Percentiles rank a stretch among this genome's conserved stretches.
Conservation (phyloP, 169 alveolate species). For the Cystoisospora suis region DNA sequence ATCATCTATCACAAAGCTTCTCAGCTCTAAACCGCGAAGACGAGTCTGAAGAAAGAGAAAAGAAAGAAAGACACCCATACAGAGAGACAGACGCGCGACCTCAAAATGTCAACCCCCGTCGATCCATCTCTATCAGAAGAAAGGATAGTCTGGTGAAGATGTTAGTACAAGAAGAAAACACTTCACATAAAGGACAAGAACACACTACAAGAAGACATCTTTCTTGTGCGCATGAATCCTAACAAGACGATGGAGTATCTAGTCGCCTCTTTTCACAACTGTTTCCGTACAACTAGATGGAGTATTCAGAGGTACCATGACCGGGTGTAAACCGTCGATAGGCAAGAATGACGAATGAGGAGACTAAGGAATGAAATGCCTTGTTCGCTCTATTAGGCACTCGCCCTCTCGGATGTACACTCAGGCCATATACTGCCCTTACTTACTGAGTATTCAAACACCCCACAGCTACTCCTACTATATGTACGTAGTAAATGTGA, state of each 20-base stretch:
- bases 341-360: no score
- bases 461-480: no score
- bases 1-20: neutral
- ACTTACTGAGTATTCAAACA: no score
- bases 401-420: no score
- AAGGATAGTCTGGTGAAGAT: neutral
- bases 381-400: no score
- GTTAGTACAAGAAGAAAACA: neutral
- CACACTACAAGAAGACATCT: neutral
- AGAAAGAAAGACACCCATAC: neutral
- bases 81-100: neutral
- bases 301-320: no score
- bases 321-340: no score
- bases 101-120: no score
- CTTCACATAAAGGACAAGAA: neutral
- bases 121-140: neutral
- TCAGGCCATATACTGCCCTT: no score
- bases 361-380: no score
- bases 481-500: no score
- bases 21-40: slow-evolving; percentile 1
- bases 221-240: neutral
- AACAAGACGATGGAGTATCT: neutral
- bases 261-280: neutral
- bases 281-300: no score
- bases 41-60: neutral